A percentile compares a stretch with the other conserved stretches of the same genome.
Conservation (phyloP, 345 rosid species). For the Populus alba region DNA sequence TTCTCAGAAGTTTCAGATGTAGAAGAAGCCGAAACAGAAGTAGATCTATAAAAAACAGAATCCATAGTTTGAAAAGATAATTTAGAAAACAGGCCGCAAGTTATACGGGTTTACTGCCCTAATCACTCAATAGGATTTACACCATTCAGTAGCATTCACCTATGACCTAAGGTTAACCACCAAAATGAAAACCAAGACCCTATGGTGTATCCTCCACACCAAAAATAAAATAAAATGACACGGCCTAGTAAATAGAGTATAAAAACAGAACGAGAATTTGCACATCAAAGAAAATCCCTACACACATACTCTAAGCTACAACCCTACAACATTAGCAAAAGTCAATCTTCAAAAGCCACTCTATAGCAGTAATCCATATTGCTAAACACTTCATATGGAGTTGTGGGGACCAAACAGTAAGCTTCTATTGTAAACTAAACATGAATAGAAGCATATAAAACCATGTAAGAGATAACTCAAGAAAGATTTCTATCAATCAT, state of each 20-base stretch:
- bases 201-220: neutral
- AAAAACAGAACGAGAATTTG: no score
- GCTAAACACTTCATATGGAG: slow-evolving; percentile 8
- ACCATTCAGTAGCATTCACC: no score
- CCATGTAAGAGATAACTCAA: neutral
- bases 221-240: neutral
- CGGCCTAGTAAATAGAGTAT: neutral
- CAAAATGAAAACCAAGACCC: neutral
- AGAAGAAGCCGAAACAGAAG: no score
- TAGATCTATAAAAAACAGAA: no score
- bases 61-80: no score
- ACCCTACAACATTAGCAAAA: neutral
- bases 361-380: neutral
- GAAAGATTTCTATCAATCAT: neutral
- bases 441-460: neutral
- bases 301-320: neutral
- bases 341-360: neutral
- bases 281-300: neutral
- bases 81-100: no score
- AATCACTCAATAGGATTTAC: no score
- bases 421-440: neutral
- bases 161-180: neutral
- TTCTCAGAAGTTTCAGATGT: no score
- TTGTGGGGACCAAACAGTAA: neutral
- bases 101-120: no score